Percentiles rank a stretch among this genome's conserved stretches.
These are phyloP conservation scores for Crocinoboletus sp. DNA, from an alignment of 1,284 basidiomycete genomes.

Conservation along the genomic window DNA sequence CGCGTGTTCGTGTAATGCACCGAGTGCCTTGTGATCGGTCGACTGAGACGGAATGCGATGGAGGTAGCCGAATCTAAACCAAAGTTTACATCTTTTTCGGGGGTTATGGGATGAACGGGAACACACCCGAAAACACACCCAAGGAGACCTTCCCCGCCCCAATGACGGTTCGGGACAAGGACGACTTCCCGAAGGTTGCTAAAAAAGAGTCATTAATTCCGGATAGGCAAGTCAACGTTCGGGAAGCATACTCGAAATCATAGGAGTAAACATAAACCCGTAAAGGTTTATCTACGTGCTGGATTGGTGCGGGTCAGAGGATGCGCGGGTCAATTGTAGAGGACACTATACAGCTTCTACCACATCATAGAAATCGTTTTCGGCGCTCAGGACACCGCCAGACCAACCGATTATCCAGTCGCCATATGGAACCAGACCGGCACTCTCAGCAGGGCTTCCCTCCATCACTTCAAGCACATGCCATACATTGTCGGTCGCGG, in stretches of 20 bases:
- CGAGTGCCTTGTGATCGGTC: conserved; percentile 47
- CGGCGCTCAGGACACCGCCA: conserved; percentile 87
- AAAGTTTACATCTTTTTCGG: neutral
- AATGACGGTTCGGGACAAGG: conserved; percentile 89
- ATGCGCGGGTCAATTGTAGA: conserved; percentile 1
- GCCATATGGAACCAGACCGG: conserved; percentile 82
- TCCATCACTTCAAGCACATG: conserved; percentile 97
- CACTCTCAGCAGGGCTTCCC: conserved; percentile 91
- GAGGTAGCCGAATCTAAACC: conserved; percentile 68
- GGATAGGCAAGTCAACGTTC: neutral
- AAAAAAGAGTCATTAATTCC: conserved; percentile 14
- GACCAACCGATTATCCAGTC: conserved; percentile 95
- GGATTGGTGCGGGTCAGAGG: conserved; percentile 14
- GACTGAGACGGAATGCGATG: conserved; percentile 83
- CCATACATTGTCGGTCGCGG: conserved; percentile 92
- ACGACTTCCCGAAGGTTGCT: conserved; percentile 91
- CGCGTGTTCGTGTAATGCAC: conserved; percentile 45
- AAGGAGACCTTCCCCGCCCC: conserved; percentile 92
- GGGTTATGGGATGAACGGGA: conserved; percentile 6
- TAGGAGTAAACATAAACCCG: conserved; percentile 96
- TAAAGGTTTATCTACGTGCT: conserved; percentile 93
- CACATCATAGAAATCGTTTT: conserved; percentile 95
- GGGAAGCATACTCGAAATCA: conserved; percentile 85
- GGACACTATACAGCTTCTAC: conserved; percentile 75
- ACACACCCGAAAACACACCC: conserved; percentile 92